Base-by-base conservation (phyloP, 83 land plant species). In the Picea engelmannii region DNA sequence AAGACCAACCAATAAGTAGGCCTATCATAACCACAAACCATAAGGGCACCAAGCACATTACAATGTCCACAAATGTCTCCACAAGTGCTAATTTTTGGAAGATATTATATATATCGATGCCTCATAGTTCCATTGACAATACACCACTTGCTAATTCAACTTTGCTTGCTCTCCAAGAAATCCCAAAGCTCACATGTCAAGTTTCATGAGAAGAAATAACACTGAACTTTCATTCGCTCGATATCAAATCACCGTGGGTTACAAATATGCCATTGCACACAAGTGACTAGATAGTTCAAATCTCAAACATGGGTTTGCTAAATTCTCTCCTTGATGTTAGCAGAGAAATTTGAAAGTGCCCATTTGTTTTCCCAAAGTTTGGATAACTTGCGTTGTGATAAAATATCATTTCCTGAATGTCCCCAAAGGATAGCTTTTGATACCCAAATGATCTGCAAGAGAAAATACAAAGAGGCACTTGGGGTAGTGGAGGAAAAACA, bases 11-110 rank as follows among this genome's bases (percentile, higher is more conserved):
- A 83, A 96, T 89, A 21, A 93, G 82, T 15, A 96, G 74, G 7
- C 98, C 97, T 76, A 96, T 88, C 86, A 93, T 87, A 62, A 96
- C 91, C 23, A 97, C 98, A 61, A 90, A 79, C 98, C 98, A 94
- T 24, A 96, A 90, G 61, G 98, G 98, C 24, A 96, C 93, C 80
- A 90, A 81, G 79, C 95, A 89, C 4, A 94, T 68, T 87, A 93
- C 59, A 21, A 95, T 68, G 87, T 95, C 96, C 80, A 92, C 81
- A 47, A 86, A 79, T 60, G 91, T 85, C 80, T 92, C 96, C 86
- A 84, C 44, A 13, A 95, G 78, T 49, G 89, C 85, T 21, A 90
- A 89, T 60, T 52, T 83, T 81, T 82, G 60, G 61, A 86, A 10
- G 40, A 92, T 38, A 42, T 82, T 84, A 87, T 76, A 47, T 16